Evolutionary conservation across 2,329 filamentous ascomycete species (phyloP).

Genomic region (Sporothrix euskadiensis): DNA sequence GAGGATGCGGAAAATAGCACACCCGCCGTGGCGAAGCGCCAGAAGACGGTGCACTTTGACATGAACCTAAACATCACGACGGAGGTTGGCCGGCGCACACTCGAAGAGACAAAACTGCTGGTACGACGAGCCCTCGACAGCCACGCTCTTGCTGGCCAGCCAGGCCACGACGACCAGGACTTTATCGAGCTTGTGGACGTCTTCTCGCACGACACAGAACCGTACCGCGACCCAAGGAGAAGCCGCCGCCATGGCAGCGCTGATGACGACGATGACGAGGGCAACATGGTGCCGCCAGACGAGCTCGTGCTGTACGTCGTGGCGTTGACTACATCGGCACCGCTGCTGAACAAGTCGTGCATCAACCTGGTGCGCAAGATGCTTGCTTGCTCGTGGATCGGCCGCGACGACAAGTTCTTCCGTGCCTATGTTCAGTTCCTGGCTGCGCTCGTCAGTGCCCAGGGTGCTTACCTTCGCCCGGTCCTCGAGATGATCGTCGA

Average conservation of each 20-base stretch:
- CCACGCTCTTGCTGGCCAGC: constrained; percentile 51
- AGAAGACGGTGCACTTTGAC: constrained; percentile 59
- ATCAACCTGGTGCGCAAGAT: constrained; percentile 60
- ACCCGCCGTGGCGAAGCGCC: constrained; percentile 51
- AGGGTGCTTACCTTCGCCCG: constrained; percentile 63
- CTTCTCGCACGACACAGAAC: constrained; percentile 53
- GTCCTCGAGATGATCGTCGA: constrained; percentile 66
- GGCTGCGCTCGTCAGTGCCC: constrained; percentile 74
- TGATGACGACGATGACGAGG: constrained; percentile 47
- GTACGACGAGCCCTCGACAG: constrained; percentile 58
- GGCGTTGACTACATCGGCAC: constrained; percentile 62
- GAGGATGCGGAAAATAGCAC: background rate
- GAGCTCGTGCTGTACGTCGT: constrained; percentile 62
- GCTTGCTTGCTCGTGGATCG: constrained; percentile 64
- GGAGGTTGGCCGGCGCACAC: constrained; percentile 54
- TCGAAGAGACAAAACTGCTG: constrained; percentile 58
- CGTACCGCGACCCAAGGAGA: constrained; percentile 38
- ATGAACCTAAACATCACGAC: constrained; percentile 58
- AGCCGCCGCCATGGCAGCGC: constrained; percentile 50
- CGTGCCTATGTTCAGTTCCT: constrained; percentile 61
- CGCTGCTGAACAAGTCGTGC: constrained; percentile 61
- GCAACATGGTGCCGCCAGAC: constrained; percentile 47
- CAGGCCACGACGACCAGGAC: constrained; percentile 48
- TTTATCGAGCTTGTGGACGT: constrained; percentile 63
- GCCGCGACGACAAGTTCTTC: constrained; percentile 64